phyloP scores from a whole-genome alignment of 192 early-diverging fungal genomes.

The Diversispora eburnea region DNA sequence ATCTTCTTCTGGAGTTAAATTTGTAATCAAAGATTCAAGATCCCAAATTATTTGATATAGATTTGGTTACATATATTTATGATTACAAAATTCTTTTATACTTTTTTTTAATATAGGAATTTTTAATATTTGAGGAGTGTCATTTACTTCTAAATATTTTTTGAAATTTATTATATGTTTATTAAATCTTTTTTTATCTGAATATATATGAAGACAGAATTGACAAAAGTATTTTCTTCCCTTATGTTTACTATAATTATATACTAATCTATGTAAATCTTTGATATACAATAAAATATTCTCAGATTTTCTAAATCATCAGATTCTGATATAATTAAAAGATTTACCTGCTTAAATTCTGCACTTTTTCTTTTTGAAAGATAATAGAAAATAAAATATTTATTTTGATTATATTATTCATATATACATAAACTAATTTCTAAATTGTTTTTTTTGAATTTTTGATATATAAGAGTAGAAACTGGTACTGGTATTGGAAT shows the following conservation, averaged over 20 bases:
- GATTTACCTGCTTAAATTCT: conserved; percentile 14
- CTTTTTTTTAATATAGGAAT: conserved; percentile 1
- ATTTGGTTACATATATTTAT: conserved; percentile 24
- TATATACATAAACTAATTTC: conserved; percentile 21
- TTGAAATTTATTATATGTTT: conserved; percentile 5
- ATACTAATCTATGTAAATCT: conserved; percentile 16
- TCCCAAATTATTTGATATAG: conserved; percentile 22
- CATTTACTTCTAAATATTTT: conserved; percentile 17
- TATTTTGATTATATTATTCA: too few relatives aligned
- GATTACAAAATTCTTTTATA: conserved; percentile 7
- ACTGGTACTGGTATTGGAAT: conserved; percentile 21
- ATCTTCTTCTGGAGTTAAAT: conserved; percentile 17
- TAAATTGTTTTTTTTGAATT: conserved; percentile 19
- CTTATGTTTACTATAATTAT: conserved; percentile 26
- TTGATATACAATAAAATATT: background rate
- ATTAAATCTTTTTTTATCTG: conserved; percentile 12
- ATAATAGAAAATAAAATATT: conserved; percentile 8
- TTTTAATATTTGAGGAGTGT: background rate
- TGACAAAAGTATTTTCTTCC: conserved; percentile 20
- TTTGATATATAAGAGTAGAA: conserved; percentile 3
- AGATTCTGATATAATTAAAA: conserved; percentile 13
- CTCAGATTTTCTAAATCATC: too few relatives aligned
- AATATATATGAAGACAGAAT: conserved; percentile 24
- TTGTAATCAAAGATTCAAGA: conserved; percentile 20
- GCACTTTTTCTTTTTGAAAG: conserved; percentile 9